Evolutionary conservation across 148 eudicot genomes (phyloP), one percentile per base, ranked within the genome.

Genomic region (Chenopodium quinoa): DNA sequence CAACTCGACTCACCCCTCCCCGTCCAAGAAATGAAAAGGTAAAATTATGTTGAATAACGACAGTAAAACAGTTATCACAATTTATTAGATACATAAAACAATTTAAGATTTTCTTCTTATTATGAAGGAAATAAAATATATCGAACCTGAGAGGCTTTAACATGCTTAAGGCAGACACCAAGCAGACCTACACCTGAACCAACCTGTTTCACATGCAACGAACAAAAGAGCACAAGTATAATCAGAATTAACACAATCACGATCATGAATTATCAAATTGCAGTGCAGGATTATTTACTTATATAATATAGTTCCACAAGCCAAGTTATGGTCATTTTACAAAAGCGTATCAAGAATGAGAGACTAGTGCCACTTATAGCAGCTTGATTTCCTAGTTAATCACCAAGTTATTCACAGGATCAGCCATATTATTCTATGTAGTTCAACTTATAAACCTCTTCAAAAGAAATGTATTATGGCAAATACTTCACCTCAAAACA

Each of bases 181-280:
- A 93, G 89, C 92, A 96, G 84, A 76, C 98, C 99, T 78, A 90
- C 97, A 68, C 99, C 99, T 9, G 99, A 91, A 78, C 99, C 99
- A 86, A 96, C 91, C 99, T 96, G 91, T 75, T 80, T 83, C 23
- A 76, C 68, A 77, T 37, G 72, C 23, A 54, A 46, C 48, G 80
- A 54, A 82, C 52, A 37, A 77, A 76, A 63, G 23, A 31, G 9
- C 7, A 29, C 5, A 31, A 80, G 75, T 46, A 65, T 32, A 32
- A 32, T 44, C 67, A 32, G 32, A 7, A 56, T 16, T 13, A 40
- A 3, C 17, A 71, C n/a, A 72, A 25, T 66, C 40, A 25, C 14
- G 12, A n/a, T 7, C 44, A 32, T 34, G 27, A 50, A 52, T 20
- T 20, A 23, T 68, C 8, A 20, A 54, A 81, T n/a, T 47, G 63